Evolutionary conservation across 2,329 filamentous ascomycete species (phyloP).

Genomic region (Apiospora arundinis): DNA sequence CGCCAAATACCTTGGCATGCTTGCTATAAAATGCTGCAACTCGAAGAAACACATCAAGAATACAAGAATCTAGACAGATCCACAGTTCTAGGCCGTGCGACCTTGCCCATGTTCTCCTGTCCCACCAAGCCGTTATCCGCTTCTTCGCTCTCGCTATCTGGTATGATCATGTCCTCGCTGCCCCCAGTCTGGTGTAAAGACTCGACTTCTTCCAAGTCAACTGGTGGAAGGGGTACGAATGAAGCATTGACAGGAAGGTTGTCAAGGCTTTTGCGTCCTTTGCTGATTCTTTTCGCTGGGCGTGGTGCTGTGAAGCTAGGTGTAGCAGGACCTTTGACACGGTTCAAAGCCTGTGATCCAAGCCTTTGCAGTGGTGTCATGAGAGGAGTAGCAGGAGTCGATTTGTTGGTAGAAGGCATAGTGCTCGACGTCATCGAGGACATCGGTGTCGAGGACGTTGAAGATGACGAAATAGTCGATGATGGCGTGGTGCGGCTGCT

Average conservation of each 20-base stretch:
- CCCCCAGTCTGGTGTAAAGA: slow-evolving; percentile 55
- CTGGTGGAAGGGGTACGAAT: slow-evolving; percentile 61
- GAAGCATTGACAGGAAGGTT: slow-evolving; percentile 57
- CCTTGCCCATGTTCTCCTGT: slow-evolving; percentile 30
- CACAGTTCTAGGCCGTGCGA: slow-evolving; percentile 41
- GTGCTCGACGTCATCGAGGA: slow-evolving; percentile 44
- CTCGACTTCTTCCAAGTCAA: slow-evolving; percentile 59
- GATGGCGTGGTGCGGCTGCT: slow-evolving; percentile 41
- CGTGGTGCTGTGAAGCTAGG: slow-evolving; percentile 32
- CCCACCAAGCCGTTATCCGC: slow-evolving; percentile 29
- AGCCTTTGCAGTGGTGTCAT: slow-evolving; percentile 62
- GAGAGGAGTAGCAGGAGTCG: slow-evolving; percentile 48
- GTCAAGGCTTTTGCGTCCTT: slow-evolving; percentile 38
- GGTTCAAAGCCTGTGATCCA: slow-evolving; percentile 52
- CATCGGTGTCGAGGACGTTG: slow-evolving; percentile 32
- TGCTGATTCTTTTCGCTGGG: slow-evolving; percentile 32
- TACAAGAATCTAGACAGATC: slow-evolving; percentile 58
- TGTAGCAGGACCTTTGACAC: slow-evolving; percentile 37
- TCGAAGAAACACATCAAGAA: slow-evolving; percentile 26
- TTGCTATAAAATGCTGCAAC: neutral
- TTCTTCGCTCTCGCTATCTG: slow-evolving; percentile 52
- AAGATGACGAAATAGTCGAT: slow-evolving; percentile 37
- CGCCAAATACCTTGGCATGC: neutral
- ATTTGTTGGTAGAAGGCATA: slow-evolving; percentile 49
- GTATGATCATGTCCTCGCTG: slow-evolving; percentile 64